Evolutionary conservation across 2,329 filamentous ascomycete genomes (phyloP), one percentile per base, ranked within the genome.

Genomic region (Westerdykella aurantiaca): DNA sequence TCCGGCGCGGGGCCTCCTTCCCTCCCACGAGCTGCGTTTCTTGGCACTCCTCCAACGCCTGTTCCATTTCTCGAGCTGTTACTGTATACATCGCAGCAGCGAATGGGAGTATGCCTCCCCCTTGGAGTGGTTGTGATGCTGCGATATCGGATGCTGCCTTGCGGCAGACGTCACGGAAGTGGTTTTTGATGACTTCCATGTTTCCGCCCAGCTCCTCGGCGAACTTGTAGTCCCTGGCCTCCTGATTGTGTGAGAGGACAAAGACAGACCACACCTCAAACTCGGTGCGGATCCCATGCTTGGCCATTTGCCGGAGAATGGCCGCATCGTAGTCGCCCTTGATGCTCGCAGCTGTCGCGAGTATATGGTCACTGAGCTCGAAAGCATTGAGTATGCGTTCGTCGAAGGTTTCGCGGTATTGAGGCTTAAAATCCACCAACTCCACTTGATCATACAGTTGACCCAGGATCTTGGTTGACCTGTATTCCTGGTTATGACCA

Each of bases 191-290:
- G 0, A 74, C 72, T 1, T 72, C 72, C 1, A 84, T 79, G 16
- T 91, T 80, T 4, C 75, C 73, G 0, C 85, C 86, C 25, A 97
- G 80, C 13, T 86, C 84, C 64, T 98, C 91, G 39, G 89, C 83
- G 38, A 89, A 80, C 58, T 93, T 95, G 71, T 94, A 97, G 50
- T 93, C 87, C 7, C 76, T 79, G 29, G 79, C 81, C 21, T 87
- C 77, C 0, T 80, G 76, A 7, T 86, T 85, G 58, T 85, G 87
- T 1, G 78, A 77, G 45, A 97, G 73, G 2, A 90, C 80, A 64
- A 96, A 97, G 0, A 87, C 83, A 0, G 88, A 85, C 82, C 85
- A 96, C 10, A 95, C 79, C 66, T 98, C 93, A 52, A 95, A 96
- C 57, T 98, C 93, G 0, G 86, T 95, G 14, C 72, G 69, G 44